Evolutionary conservation across 2,329 filamentous ascomycete genomes (phyloP).

Genomic region (Diaporthe vexans): DNA sequence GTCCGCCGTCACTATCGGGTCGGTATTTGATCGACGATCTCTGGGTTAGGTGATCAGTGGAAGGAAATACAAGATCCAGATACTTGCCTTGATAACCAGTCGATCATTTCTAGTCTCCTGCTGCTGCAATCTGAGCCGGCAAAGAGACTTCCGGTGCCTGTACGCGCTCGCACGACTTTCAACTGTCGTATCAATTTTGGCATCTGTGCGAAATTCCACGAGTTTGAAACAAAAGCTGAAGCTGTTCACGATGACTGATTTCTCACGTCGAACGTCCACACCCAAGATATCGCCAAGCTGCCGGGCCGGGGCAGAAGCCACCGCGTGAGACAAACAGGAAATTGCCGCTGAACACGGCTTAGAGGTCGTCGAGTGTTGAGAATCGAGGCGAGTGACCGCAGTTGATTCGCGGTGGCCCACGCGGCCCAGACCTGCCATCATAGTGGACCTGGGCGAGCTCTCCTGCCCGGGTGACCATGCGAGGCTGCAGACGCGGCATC

Average conservation of each 20-base stretch:
- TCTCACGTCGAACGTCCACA: neutral
- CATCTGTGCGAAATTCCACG: too few species aligned
- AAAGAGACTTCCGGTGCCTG: too few species aligned
- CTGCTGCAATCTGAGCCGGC: neutral
- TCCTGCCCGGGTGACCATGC: neutral
- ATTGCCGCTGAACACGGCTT: neutral
- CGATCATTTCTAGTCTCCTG: too few species aligned
- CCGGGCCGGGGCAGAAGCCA: conserved; percentile 11
- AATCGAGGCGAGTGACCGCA: neutral
- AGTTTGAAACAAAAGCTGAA: neutral
- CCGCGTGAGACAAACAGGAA: conserved; percentile 1
- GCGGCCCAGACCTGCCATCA: neutral
- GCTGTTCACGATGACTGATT: neutral
- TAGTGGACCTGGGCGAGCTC: neutral
- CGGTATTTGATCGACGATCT: conserved; percentile 10
- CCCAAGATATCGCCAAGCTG: conserved; percentile 16
- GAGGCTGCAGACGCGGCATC: neutral
- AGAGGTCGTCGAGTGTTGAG: neutral
- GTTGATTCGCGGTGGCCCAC: neutral
- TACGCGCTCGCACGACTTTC: too few species aligned
- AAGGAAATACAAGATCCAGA: neutral
- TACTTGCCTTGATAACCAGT: neutral
- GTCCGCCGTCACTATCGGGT: neutral
- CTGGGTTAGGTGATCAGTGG: neutral
- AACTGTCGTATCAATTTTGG: rapidly evolving